Conservation (phyloP, 139 green algal genomes). For the Dunaliella primolecta region DNA sequence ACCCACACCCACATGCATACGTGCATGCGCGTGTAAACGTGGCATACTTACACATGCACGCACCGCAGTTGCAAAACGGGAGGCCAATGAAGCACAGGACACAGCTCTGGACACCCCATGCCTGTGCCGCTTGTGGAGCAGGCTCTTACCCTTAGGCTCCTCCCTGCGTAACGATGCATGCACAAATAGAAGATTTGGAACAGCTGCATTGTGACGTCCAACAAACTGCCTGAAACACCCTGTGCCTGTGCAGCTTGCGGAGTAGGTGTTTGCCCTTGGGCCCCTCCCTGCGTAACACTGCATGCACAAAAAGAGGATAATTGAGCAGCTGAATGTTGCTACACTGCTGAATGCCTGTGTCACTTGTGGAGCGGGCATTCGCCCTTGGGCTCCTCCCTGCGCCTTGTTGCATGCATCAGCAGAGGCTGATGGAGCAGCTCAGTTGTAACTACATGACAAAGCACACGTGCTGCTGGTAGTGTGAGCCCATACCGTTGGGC, state of each 20-base stretch:
- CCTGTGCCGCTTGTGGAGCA: not conserved
- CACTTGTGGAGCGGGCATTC: not conserved
- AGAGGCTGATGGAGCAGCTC: no score
- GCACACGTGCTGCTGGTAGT: not conserved
- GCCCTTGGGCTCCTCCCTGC: not conserved
- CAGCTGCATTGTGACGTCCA: no score
- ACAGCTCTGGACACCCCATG: not conserved
- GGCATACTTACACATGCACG: not conserved
- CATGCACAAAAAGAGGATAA: no score
- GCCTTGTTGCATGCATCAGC: no score
- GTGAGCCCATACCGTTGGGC: not conserved
- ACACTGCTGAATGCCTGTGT: not conserved
- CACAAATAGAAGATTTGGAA: no score
- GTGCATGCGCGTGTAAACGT: no score
- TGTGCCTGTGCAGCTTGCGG: not conserved
- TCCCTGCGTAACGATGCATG: no score
- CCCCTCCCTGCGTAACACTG: not conserved
- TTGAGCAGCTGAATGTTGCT: no score
- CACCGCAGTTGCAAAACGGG: not conserved
- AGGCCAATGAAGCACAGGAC: not conserved
- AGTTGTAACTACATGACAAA: not conserved
- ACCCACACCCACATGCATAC: not conserved
- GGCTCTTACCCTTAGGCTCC: no score
- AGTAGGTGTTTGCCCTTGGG: not conserved
- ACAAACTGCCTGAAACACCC: not conserved